Evolutionary conservation across 495 filamentous ascomycete genomes (phyloP).

Genomic region (Tricharina praecox): DNA sequence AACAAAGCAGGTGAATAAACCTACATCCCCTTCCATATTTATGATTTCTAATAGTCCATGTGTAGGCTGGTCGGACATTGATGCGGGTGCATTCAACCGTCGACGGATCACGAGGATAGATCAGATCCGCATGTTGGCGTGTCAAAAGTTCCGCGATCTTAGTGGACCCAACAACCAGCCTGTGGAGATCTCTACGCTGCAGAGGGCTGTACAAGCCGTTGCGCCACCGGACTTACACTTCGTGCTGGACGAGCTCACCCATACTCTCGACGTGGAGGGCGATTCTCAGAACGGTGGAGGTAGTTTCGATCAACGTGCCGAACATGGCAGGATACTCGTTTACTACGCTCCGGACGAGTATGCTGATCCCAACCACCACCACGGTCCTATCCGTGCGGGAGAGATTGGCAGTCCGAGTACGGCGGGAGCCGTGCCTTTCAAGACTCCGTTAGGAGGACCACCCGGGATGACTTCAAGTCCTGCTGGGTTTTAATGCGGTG

Average conservation of each 20-base stretch:
- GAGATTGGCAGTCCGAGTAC: constrained; percentile 35
- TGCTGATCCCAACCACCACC: constrained; percentile 31
- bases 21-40: not conserved
- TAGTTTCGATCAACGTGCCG: constrained; percentile 42
- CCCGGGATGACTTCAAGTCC: constrained; percentile 17
- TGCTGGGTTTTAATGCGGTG: constrained; percentile 18
- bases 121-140: constrained; percentile 18
- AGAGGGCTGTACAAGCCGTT: constrained; percentile 45
- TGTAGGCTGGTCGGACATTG: constrained; percentile 26
- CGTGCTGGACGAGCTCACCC: constrained; percentile 55
- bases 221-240: constrained; percentile 43
- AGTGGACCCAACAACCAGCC: constrained; percentile 36
- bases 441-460: constrained; percentile 16
- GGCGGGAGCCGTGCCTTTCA: constrained; percentile 2
- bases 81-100: constrained; percentile 23
- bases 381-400: constrained; percentile 27
- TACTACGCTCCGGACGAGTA: constrained; percentile 31
- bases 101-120: constrained; percentile 19
- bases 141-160: constrained; percentile 20
- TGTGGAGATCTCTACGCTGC: constrained; percentile 48
- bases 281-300: constrained; percentile 78
- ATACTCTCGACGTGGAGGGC: constrained; percentile 82
- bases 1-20: constrained; percentile 22
- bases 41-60: not conserved
- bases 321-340: constrained; percentile 36